Evolutionary conservation across 2,329 filamentous ascomycete species (phyloP).

Genomic region (Stachybotrys chlorohalonatus): DNA sequence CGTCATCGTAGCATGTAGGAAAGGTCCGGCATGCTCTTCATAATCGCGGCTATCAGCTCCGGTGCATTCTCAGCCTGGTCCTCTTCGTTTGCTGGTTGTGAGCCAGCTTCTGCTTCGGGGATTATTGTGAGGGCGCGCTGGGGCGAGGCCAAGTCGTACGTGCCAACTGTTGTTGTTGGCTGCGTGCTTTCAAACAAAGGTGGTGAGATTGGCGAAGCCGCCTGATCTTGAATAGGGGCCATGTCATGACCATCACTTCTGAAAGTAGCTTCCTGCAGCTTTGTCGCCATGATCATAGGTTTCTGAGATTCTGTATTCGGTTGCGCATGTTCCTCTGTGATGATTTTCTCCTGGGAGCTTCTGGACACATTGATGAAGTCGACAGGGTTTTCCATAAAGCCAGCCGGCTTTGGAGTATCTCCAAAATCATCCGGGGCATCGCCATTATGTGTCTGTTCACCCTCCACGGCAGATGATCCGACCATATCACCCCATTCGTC

Average conservation of each 20-base stretch:
- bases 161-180: not conserved
- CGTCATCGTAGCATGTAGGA: constrained; percentile 6
- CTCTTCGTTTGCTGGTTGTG: not conserved
- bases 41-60: not conserved
- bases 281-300: not conserved
- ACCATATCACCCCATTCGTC: constrained; percentile 52
- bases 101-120: not conserved
- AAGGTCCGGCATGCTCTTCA: constrained; percentile 3
- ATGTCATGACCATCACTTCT: not conserved
- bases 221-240: not conserved
- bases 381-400: too few species aligned
- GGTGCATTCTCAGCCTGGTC: not conserved
- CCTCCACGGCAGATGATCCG: constrained; percentile 16
- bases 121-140: too few species aligned
- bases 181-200: not conserved
- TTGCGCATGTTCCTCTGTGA: too few species aligned
- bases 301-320: not conserved
- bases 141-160: not conserved
- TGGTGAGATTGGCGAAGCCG: not conserved
- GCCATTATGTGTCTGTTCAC: not conserved
- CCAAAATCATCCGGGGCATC: not conserved
- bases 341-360: too few species aligned
- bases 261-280: not conserved
- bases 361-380: too few species aligned
- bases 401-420: too few species aligned